phyloP scores from a whole-genome alignment of 495 filamentous ascomycete genomes.

The Penicillium canariense region DNA sequence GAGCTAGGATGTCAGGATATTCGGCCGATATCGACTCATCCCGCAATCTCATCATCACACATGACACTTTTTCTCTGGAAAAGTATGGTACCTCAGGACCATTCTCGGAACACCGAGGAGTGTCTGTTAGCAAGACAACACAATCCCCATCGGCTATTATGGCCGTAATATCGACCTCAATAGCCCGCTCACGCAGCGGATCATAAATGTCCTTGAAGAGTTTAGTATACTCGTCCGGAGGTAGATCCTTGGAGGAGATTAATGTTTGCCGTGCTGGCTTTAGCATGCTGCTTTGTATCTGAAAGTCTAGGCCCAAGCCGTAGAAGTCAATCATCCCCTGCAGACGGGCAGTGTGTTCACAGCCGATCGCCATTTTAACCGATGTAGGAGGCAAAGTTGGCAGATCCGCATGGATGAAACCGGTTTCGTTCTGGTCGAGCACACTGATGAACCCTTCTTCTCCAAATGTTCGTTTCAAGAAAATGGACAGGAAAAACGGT shows the following conservation, averaged over 20 bases:
- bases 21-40: neutral
- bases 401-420: constrained; percentile 1
- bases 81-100: neutral
- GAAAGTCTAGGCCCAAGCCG: neutral
- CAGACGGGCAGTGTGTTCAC: constrained; percentile 9
- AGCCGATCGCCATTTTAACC: neutral
- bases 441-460: constrained; percentile 8
- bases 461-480: neutral
- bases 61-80: neutral
- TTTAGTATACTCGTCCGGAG: neutral
- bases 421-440: constrained; percentile 1
- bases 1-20: neutral
- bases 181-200: neutral
- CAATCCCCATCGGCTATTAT: constrained; percentile 7
- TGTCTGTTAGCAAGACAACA: constrained; percentile 1
- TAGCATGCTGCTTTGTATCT: neutral
- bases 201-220: neutral
- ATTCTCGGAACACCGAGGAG: neutral
- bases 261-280: neutral
- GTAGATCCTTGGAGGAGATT: neutral
- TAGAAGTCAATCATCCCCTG: constrained; percentile 6
- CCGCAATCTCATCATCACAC: constrained; percentile 1
- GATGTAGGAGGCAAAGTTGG: neutral
- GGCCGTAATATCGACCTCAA: constrained; percentile 1
- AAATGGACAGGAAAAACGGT: constrained; percentile 6